Conservation (phyloP, 2,329 filamentous ascomycete genomes). For the Epichloe elymi region DNA sequence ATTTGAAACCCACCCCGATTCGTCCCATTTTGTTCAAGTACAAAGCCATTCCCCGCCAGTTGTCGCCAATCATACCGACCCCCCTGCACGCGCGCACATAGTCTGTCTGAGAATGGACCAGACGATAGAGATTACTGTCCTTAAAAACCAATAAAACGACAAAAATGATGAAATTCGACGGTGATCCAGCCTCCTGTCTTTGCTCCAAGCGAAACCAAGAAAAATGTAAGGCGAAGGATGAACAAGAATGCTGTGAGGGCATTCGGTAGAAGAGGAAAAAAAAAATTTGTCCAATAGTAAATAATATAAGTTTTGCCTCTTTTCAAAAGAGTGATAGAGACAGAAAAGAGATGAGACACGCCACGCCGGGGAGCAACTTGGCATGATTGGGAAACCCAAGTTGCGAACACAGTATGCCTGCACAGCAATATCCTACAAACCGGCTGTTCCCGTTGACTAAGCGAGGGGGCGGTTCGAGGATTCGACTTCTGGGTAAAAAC, state of each 20-base stretch:
- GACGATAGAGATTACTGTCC: neutral
- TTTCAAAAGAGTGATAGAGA: neutral
- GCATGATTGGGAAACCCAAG: no score
- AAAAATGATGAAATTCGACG: neutral
- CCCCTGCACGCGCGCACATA: neutral
- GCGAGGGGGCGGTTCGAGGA: no score
- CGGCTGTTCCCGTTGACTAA: no score
- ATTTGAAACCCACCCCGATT: neutral
- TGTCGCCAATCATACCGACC: neutral
- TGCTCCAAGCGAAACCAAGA: neutral
- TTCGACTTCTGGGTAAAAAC: neutral
- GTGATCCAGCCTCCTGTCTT: conserved; percentile 3
- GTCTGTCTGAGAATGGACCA: neutral
- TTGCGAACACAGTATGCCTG: no score
- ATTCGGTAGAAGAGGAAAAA: neutral
- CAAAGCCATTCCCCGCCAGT: neutral
- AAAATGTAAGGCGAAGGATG: neutral
- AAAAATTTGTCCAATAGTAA: neutral
- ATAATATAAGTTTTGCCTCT: neutral
- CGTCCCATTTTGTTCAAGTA: neutral
- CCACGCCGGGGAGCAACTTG: no score
- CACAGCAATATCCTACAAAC: no score
- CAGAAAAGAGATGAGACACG: no score
- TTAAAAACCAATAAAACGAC: neutral
- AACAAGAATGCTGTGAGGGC: neutral